Evolutionary conservation across 1,139 yeast genomes (phyloP).

Genomic region (Taphrina sp.): DNA sequence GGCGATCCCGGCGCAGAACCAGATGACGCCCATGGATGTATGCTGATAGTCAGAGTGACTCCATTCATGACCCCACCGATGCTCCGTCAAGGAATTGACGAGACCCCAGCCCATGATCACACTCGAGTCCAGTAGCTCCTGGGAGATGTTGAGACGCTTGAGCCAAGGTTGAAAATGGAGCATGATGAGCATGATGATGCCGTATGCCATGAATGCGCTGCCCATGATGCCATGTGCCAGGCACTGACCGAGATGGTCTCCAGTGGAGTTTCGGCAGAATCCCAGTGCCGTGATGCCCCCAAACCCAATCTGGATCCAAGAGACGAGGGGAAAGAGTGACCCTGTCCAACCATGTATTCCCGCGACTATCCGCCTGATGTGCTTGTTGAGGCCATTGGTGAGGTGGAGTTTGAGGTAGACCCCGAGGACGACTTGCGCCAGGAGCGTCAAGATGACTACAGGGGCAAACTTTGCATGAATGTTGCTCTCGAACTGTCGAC

Average conservation of each 20-base stretch:
- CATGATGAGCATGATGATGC: conserved; percentile 64
- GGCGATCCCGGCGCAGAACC: conserved; percentile 92
- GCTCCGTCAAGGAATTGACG: conserved; percentile 91
- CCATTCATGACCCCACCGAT: conserved; percentile 94
- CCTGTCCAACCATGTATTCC: conserved; percentile 44
- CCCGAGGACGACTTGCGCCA: conserved; percentile 44
- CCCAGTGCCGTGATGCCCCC: conserved; percentile 85
- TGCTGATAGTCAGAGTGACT: conserved; percentile 63
- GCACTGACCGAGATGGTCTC: conserved; percentile 81
- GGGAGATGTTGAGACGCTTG: conserved; percentile 55
- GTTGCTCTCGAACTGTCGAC: conserved; percentile 44
- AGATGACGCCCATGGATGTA: conserved; percentile 86
- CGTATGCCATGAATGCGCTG: conserved; percentile 74
- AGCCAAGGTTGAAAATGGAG: conserved; percentile 52
- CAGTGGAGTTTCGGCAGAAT: conserved; percentile 58
- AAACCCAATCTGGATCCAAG: conserved; percentile 65
- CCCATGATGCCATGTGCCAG: conserved; percentile 98
- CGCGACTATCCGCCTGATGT: conserved; percentile 42
- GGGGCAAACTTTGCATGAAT: conserved; percentile 44
- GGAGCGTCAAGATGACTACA: conserved; percentile 41
- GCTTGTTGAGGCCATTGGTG: conserved; percentile 34
- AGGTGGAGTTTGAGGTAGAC: conserved; percentile 44
- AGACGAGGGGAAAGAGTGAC: conserved; percentile 50
- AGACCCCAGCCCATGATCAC: conserved; percentile 88
- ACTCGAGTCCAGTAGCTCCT: conserved; percentile 78